Evolutionary conservation across 1,284 basidiomycete species (phyloP).

Genomic region (Cryptococcus sp.): DNA sequence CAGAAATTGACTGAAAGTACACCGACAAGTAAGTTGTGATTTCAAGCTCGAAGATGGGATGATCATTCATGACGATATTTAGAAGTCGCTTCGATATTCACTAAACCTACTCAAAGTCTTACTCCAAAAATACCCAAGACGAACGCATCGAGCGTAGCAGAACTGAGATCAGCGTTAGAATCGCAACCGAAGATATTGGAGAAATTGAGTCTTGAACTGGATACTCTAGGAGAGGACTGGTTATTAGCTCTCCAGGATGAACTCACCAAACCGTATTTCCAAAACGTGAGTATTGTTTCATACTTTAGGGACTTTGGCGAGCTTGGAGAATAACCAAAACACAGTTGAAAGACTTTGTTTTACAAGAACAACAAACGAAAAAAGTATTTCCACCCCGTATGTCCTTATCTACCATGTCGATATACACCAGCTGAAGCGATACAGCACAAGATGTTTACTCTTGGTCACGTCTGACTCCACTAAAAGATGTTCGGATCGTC

Average conservation of each 20-base stretch:
- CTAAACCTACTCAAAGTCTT: conserved; percentile 3
- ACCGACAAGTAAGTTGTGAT: background rate
- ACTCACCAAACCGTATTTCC: conserved; percentile 45
- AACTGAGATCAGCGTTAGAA: conserved; percentile 18
- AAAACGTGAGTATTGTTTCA: conserved; percentile 25
- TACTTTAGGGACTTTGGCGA: no score
- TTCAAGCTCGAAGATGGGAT: no score
- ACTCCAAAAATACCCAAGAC: conserved; percentile 2
- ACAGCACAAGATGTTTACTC: conserved; percentile 50
- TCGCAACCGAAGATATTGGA: conserved; percentile 15
- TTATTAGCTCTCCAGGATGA: conserved; percentile 47
- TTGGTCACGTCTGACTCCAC: conserved; percentile 49
- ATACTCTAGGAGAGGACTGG: conserved; percentile 49
- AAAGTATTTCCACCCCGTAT: conserved; percentile 51
- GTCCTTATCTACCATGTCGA: conserved; percentile 7
- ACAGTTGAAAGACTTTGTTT: conserved; percentile 44
- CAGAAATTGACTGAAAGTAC: conserved; percentile 1
- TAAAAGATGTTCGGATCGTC: conserved; percentile 48
- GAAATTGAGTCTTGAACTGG: conserved; percentile 41
- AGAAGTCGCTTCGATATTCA: conserved; percentile 21
- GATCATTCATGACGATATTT: background rate
- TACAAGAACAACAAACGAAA: conserved; percentile 36
- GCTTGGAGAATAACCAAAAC: no score
- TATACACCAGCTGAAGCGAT: background rate
- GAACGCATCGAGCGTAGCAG: conserved; percentile 16